These are phyloP conservation scores for Piper longum DNA, from an alignment of 164 flowering plant species.

Conservation along the genomic window DNA sequence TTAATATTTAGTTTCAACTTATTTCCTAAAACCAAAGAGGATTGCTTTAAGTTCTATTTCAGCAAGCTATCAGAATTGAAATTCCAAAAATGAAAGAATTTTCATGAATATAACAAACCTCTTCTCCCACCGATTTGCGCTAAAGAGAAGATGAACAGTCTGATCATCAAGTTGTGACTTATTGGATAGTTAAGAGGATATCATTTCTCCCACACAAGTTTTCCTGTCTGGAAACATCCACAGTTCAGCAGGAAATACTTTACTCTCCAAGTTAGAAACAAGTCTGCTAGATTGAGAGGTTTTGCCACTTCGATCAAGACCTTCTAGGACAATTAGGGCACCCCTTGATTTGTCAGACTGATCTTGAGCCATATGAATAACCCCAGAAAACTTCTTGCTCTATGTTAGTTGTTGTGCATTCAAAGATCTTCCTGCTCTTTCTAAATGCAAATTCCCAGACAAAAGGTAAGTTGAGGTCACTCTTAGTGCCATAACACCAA, in stretches of 20 bases:
- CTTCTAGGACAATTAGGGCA: slow-evolving; percentile 69
- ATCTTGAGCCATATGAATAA: slow-evolving; percentile 27
- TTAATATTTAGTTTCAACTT: not conserved
- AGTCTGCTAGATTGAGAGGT: slow-evolving; percentile 46
- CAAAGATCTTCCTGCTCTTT: no score
- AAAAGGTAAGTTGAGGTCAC: no score
- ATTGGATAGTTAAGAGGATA: slow-evolving; percentile 61
- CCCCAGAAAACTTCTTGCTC: slow-evolving; percentile 1
- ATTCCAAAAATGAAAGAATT: not conserved
- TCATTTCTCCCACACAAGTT: slow-evolving; percentile 60
- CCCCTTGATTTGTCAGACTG: slow-evolving; percentile 32
- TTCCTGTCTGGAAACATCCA: slow-evolving; percentile 73
- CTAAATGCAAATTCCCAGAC: no score
- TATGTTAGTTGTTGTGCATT: not conserved
- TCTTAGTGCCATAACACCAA: no score
- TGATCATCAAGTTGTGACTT: slow-evolving; percentile 62
- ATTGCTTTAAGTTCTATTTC: not conserved
- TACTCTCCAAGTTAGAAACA: slow-evolving; percentile 26
- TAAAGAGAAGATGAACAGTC: slow-evolving; percentile 67
- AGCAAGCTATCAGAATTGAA: not conserved
- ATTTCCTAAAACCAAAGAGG: not conserved
- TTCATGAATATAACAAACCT: slow-evolving; percentile 24
- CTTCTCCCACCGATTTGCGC: slow-evolving; percentile 85
- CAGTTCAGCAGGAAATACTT: slow-evolving; percentile 42
- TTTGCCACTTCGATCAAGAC: slow-evolving; percentile 79